Conservation (phyloP, 2,329 filamentous ascomycete species). For the Endocalyx cinctus region DNA sequence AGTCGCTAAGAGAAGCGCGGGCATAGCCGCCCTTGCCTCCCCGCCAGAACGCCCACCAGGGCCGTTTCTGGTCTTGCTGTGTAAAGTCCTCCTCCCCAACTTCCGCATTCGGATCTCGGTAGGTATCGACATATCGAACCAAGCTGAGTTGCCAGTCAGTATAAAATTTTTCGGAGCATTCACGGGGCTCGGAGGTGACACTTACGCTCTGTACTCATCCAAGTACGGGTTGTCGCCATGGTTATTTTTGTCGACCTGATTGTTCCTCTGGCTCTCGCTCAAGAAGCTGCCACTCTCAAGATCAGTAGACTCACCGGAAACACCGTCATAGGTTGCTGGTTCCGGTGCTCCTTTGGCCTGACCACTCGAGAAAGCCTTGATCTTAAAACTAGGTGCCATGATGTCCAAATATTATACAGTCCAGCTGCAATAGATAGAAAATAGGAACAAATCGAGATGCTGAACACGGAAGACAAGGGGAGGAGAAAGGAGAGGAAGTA, state of each 20-base stretch:
- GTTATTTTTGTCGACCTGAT: conserved; percentile 17
- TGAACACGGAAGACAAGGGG: conserved; percentile 10
- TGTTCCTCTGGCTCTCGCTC: conserved; percentile 21
- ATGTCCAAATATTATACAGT: conserved; percentile 22
- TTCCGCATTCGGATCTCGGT: conserved; percentile 30
- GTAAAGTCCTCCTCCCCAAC: conserved; percentile 25
- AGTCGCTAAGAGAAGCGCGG: conserved; percentile 23
- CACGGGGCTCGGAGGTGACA: conserved; percentile 3
- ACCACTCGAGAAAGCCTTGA: conserved; percentile 24
- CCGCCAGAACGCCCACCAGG: conserved; percentile 34
- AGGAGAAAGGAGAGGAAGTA: conserved; percentile 10
- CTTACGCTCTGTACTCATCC: conserved; percentile 30
- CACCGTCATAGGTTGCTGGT: conserved; percentile 16
- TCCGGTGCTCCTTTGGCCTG: conserved; percentile 15
- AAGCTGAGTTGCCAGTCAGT: conserved; percentile 13
- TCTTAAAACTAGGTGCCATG: conserved; percentile 27
- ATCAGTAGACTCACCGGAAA: conserved; percentile 20
- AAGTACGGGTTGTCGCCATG: conserved; percentile 27
- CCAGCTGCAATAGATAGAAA: conserved; percentile 22
- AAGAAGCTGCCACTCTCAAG: conserved; percentile 27
- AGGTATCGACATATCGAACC: conserved; percentile 33
- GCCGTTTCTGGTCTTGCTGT: conserved; percentile 19
- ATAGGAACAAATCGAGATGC: no score
- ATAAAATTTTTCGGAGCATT: neutral
- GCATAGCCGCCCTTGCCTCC: conserved; percentile 21